Evolutionary conservation across 345 rosid species (phyloP), one percentile per base, ranked within the genome.

Genomic region (Mallotus nudiflorus): DNA sequence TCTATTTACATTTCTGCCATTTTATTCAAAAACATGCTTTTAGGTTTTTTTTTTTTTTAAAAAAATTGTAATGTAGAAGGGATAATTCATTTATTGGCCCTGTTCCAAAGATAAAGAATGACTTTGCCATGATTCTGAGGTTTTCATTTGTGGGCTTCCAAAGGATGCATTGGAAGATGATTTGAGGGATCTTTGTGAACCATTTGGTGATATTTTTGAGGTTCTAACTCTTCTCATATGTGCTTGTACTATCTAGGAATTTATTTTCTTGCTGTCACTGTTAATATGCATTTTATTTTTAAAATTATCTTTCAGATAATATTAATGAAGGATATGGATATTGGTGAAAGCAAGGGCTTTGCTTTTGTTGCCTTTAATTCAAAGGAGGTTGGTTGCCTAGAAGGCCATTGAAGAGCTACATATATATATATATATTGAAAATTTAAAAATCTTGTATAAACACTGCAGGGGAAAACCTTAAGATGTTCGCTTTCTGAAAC

Each of bases 71-170:
- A n/a, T n/a, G n/a, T n/a, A n/a, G n/a, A n/a, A n/a, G n/a, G n/a
- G n/a, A n/a, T n/a, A n/a, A n/a, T n/a, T n/a, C n/a, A n/a, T n/a
- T n/a, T n/a, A n/a, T n/a, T n/a, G n/a, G n/a, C n/a, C n/a, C n/a
- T n/a, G n/a, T n/a, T n/a, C n/a, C n/a, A n/a, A n/a, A n/a, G n/a
- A n/a, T n/a, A n/a, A n/a, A n/a, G n/a, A n/a, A n/a, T n/a, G n/a
- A n/a, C n/a, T n/a, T n/a, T n/a, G n/a, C 45, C 91, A 96, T 78
- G 99, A 97, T 66, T 86, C 98, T 54, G 98, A 96, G 78, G 96
- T 96, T 80, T 96, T 96, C 76, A 89, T 96, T 49, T 98, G 99
- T 42, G 99, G 99, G 20, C 95, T 96, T 69, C 97, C 98, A 1
- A 87, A 88, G 78, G 98, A 92, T 84, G 82, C 77, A 35, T 71